Conservation (phyloP, 2,329 filamentous ascomycete genomes). For the Trichoderma pleuroti region DNA sequence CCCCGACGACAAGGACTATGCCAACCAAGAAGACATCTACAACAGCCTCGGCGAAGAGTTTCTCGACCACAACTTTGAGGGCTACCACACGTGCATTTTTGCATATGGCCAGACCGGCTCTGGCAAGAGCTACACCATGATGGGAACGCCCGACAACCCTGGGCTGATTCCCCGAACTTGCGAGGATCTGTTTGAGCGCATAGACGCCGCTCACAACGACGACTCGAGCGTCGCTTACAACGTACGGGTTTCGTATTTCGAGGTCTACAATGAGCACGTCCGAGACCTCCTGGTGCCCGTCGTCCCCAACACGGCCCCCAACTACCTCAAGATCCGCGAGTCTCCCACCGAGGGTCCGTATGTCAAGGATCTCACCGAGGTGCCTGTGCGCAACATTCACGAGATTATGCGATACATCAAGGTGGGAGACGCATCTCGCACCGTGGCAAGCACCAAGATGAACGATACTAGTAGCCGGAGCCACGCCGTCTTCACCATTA, state of each 20-base stretch:
- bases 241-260: constrained; percentile 96
- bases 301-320: constrained; percentile 65
- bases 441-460: constrained; percentile 95
- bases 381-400: constrained; percentile 78
- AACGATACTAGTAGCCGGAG: constrained; percentile 97
- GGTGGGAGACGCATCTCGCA: constrained; percentile 81
- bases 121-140: constrained; percentile 97
- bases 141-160: constrained; percentile 81
- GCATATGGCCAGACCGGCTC: constrained; percentile 97
- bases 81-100: constrained; percentile 98
- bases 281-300: constrained; percentile 84
- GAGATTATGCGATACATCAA: constrained; percentile 92
- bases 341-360: constrained; percentile 93
- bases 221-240: constrained; percentile 93
- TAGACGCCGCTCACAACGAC: constrained; percentile 71
- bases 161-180: constrained; percentile 94
- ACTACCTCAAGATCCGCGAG: constrained; percentile 96
- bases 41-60: constrained; percentile 93
- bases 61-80: constrained; percentile 97
- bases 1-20: constrained; percentile 75
- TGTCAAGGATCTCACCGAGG: constrained; percentile 92
- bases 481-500: constrained; percentile 96
- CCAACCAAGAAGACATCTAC: constrained; percentile 89
- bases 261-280: constrained; percentile 99
- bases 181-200: constrained; percentile 91